Evolutionary conservation across 2,329 filamentous ascomycete species (phyloP), one percentile per base, ranked within the genome.

Genomic region (Aspergillus brasiliensis): DNA sequence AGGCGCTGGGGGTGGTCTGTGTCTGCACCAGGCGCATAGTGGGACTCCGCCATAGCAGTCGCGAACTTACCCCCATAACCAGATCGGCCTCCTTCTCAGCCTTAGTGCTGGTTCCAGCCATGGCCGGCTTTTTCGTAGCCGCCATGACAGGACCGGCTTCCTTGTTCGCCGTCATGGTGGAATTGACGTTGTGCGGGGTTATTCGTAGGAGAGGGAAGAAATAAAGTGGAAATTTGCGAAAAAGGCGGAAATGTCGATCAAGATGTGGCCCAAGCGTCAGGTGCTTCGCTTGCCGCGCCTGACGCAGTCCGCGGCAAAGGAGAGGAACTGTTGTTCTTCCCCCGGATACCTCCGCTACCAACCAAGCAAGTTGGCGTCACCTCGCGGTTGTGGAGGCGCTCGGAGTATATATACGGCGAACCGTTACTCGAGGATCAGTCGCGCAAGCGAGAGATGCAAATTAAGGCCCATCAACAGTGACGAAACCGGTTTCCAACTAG

Each of bases 41-140:
- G 28, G 19, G 38, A 55, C 40, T 44, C 38, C 25, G 25, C n/a
- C 52, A 27, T 27, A 21, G 25, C n/a, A 19, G 34, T 44, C 11
- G 52, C 17, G n/a, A 25, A 77, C 80, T 67, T 75, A 83, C 82
- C 53, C 76, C 78, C 82, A 84, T 85, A 57, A 85, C 82, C 60
- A 82, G 71, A 62, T 81, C 81, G 59, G 84, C 82, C 59, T 81
- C 79, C 46, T 71, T 76, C 64, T 77, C 76, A 53, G 67, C 65
- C 65, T 77, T 73, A 23, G 65, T 66, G 21, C 51, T 57, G 42
- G 54, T 40, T 4, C 42, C 59, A 47, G 69, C 64, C 67, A 63
- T 65, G 44, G 57, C 61, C 23, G 59, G 55, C 57, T 65, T 64
- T 51, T 67, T 64, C 17, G 31, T 13, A 17, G 60, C 15, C 5